Evolutionary conservation across 2,329 filamentous ascomycete genomes (phyloP), one percentile per base, ranked within the genome.

Genomic region (Aspergillus phoenicis): DNA sequence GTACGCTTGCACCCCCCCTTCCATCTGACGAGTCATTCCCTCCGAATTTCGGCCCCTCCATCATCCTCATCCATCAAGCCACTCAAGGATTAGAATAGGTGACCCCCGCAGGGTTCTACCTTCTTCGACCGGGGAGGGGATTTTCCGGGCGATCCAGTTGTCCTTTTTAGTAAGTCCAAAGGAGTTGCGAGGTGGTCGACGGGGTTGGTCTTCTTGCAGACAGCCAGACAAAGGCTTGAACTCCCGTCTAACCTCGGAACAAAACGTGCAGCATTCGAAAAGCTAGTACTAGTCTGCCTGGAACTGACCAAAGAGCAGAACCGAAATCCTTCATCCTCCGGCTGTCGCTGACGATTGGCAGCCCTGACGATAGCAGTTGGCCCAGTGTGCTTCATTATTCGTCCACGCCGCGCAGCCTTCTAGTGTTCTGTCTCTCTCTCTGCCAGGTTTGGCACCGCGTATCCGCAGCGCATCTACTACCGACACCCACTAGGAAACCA

Each of bases 171-270:
- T 43, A 28, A 55, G 15, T 30, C 22, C 22, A 45, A 22, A 43
- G 41, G n/a, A 45, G 17, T 45, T 20, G 13, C 24, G 30, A 30
- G 24, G 24, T 30, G 20, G 20, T 36, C 17, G 51, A 53, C n/a
- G 17, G 38, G 15, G 26, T 20, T 20, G 39, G 17, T 20, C 33
- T 13, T n/a, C 28, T 56, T 30, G 53, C 53, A 47, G 53, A 43
- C 24, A 53, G 39, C 22, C 30, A 24, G 28, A 45, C 43, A 20
- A 49, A 39, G 33, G 55, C 45, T 57, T 51, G 55, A 36, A 59
- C 38, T 26, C 43, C 43, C 54, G 54, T 57, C 54, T 22, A 57
- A 57, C 54, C 54, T 51, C 54, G 45, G 54, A 28, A 38, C 11
- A 26, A 54, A 54, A 39, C 33, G 8, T 41, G 20, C 45, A 48